Evolutionary conservation across 1,284 basidiomycete genomes (phyloP), one percentile per base, ranked within the genome.

Genomic region (Gymnopus androsaceus): DNA sequence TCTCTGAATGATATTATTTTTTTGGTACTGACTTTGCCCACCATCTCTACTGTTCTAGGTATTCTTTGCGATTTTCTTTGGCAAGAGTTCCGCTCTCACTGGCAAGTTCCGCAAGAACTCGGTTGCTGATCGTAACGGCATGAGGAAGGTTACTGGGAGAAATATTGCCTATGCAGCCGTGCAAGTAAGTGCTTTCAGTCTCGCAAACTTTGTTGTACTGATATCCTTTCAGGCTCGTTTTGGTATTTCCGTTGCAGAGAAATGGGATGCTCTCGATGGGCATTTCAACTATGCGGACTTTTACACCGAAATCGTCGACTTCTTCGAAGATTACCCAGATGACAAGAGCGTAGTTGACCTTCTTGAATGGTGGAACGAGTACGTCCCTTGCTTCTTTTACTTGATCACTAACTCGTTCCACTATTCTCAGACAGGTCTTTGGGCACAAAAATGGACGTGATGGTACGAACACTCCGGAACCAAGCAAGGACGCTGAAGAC

Each of bases 361-460:
- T n/a, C 28, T 47, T 5, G 21, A 47, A 17, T 47, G 17, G 7
- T 47, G 45, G 45, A 47, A 47, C 45, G 17, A 47, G 45, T 47
- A 31, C 5, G 28, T 47, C n/a, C n/a, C n/a, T n/a, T n/a, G n/a
- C n/a, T n/a, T n/a, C n/a, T n/a, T n/a, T n/a, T n/a, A n/a, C n/a
- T n/a, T n/a, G n/a, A n/a, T n/a, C n/a, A n/a, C n/a, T n/a, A n/a
- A n/a, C n/a, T n/a, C n/a, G n/a, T n/a, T n/a, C n/a, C n/a, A n/a
- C n/a, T n/a, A n/a, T n/a, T n/a, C n/a, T n/a, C n/a, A n/a, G n/a
- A n/a, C n/a, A n/a, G n/a, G n/a, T n/a, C n/a, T n/a, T n/a, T n/a
- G n/a, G n/a, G n/a, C n/a, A n/a, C n/a, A n/a, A n/a, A n/a, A n/a
- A n/a, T n/a, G n/a, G n/a, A n/a, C n/a, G n/a, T n/a, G n/a, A n/a